Evolutionary conservation across 768 basidiomycete genomes (phyloP).

Genomic region (Polyporus arcularius): DNA sequence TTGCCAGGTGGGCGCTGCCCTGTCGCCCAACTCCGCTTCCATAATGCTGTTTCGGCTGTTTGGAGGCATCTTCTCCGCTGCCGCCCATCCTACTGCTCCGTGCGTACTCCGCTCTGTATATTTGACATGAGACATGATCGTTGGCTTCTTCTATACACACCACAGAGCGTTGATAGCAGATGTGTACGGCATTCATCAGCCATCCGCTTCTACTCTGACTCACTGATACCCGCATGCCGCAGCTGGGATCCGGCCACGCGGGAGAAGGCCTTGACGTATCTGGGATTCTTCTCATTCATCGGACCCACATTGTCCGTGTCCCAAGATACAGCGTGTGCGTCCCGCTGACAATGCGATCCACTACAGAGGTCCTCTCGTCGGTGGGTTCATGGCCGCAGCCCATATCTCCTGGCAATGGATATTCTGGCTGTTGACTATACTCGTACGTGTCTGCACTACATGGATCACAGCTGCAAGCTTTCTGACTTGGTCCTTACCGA

Average conservation of each 20-base stretch:
- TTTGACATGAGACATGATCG: too few species aligned
- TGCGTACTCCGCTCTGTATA: constrained; percentile 25
- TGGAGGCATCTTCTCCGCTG: constrained; percentile 63
- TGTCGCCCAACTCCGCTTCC: constrained; percentile 57
- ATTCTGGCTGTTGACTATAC: constrained; percentile 65
- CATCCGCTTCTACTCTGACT: too few species aligned
- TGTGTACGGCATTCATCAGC: constrained; percentile 26
- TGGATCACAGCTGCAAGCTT: too few species aligned
- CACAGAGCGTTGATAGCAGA: not conserved
- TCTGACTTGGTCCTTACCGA: too few species aligned
- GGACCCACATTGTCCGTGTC: constrained; percentile 48
- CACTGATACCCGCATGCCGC: too few species aligned
- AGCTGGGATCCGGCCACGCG: constrained; percentile 62
- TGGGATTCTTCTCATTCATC: constrained; percentile 48
- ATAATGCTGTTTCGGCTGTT: constrained; percentile 69
- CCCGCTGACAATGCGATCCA: not conserved
- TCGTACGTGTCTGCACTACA: constrained; percentile 28
- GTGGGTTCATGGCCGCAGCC: constrained; percentile 35
- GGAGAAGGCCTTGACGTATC: constrained; percentile 66
- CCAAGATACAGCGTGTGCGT: not conserved
- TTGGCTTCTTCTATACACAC: not conserved
- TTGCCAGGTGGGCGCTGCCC: constrained; percentile 39
- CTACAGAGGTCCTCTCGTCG: constrained; percentile 25
- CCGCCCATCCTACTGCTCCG: constrained; percentile 67
- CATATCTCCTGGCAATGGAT: constrained; percentile 59